phyloP scores from a whole-genome alignment of 306 rosid species.

The Hylodesmum podocarpum region DNA sequence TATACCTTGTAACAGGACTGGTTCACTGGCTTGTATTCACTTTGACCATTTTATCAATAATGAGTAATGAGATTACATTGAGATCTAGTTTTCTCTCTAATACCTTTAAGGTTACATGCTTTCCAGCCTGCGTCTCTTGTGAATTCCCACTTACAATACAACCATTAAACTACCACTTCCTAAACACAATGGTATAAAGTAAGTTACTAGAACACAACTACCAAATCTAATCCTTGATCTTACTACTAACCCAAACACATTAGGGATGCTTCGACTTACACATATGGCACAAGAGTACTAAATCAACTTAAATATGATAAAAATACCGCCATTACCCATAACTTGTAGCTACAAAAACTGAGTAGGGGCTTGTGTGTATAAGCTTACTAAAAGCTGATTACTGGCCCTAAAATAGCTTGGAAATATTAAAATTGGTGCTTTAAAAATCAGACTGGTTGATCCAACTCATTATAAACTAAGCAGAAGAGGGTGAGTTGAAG shows the following conservation, averaged over 20 bases:
- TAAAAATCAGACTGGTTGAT: not conserved
- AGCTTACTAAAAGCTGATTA: not conserved
- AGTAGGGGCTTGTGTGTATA: not conserved
- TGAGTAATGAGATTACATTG: too few species aligned
- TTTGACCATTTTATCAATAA: too few species aligned
- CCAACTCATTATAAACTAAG: not conserved
- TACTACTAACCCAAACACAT: not conserved
- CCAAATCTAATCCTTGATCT: not conserved
- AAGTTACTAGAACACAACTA: not conserved
- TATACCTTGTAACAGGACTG: too few species aligned
- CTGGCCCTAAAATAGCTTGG: not conserved
- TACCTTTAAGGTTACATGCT: not conserved
- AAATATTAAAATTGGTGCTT: not conserved
- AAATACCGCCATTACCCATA: not conserved
- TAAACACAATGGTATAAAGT: not conserved
- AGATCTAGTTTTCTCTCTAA: too few species aligned
- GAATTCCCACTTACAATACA: not conserved
- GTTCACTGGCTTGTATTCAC: too few species aligned
- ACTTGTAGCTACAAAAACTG: not conserved
- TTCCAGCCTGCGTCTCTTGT: not conserved
- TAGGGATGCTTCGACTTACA: not conserved
- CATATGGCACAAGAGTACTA: not conserved
- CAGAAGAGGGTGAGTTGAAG: not conserved
- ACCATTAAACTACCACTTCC: not conserved
- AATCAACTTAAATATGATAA: not conserved